Base-by-base conservation (phyloP, 345 rosid species). In the Aquilaria malaccensis region DNA sequence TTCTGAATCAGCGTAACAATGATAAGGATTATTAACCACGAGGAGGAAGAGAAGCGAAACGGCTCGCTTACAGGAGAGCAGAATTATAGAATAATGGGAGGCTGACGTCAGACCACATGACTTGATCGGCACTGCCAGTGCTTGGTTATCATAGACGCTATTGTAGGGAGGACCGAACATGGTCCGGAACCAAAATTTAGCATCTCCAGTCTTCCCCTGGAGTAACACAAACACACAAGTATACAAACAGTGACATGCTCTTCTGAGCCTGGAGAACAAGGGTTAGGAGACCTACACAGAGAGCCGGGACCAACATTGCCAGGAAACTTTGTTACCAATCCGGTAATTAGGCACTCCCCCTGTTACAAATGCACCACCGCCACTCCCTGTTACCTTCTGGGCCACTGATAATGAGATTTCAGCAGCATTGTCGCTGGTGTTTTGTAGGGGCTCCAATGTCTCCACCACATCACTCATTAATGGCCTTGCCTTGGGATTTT, bases 401-500 rank as follows among this genome's bases (percentile, higher is more conserved):
- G 70, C 48, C 43, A 79, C 50, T 62, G 79, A 64, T 33, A 67
- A 67, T 2, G 78, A 72, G 48, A 80, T 69, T 70, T 78, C 80
- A 68, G 30, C 70, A 32, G 75, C 58, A 29, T 70, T 72, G 52
- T 79, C 84, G 14, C 60, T 64, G 45, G 77, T 71, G 58, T 84
- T 80, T 72, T 90, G 95, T 66, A 85, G 73, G 60, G 97, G 95
- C 72, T 85, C 93, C 74, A 90, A 58, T 60, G 97, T 90, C 76
- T 90, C 95, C 15, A 90, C 97, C 56, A 90, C 95, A 58, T 90
- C 97, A 32, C 95, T 85, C 97, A 87, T 90, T 66, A 90, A 66
- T 54, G 97, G 97, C 67, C 95, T 85, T 46, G 97, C 97, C 74
- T 90, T 90, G 3, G 95, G 95, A 72, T 90, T 90, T 74, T 85